phyloP scores from a whole-genome alignment of 768 basidiomycete genomes.

The Lentinula guzmanii region DNA sequence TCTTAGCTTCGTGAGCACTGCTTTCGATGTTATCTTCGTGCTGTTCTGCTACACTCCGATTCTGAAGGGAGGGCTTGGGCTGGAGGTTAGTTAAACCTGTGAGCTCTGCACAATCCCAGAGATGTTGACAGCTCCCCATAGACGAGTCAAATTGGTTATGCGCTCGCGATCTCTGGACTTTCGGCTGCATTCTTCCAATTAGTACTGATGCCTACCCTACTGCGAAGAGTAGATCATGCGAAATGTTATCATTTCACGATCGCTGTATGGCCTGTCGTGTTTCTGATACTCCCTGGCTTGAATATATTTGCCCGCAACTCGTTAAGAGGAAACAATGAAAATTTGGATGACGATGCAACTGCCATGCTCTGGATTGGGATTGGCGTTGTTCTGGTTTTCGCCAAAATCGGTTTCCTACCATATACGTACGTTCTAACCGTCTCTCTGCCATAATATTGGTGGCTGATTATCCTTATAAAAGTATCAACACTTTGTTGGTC shows the following conservation, averaged over 20 bases:
- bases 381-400: slow-evolving; percentile 29
- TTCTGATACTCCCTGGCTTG: slow-evolving; percentile 40
- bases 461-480: not conserved
- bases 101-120: not conserved
- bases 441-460: not conserved
- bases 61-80: slow-evolving; percentile 47
- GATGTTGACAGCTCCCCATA: slow-evolving; percentile 9
- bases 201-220: slow-evolving; percentile 45
- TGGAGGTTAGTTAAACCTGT: slow-evolving; percentile 31
- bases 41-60: slow-evolving; percentile 63
- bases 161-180: slow-evolving; percentile 43
- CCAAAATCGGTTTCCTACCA: slow-evolving; percentile 37
- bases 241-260: slow-evolving; percentile 50
- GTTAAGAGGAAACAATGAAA: slow-evolving; percentile 5
- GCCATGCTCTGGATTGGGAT: slow-evolving; percentile 45
- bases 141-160: slow-evolving; percentile 42
- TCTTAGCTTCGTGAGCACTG: slow-evolving; percentile 47
- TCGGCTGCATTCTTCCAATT: slow-evolving; percentile 44
- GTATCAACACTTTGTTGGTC: slow-evolving; percentile 46
- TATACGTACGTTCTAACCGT: slow-evolving; percentile 35
- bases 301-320: slow-evolving; percentile 35
- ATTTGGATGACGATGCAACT: slow-evolving; percentile 13
- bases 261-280: slow-evolving; percentile 46
- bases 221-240: slow-evolving; percentile 42
- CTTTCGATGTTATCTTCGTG: slow-evolving; percentile 67